Conservation (phyloP, 2,329 filamentous ascomycete species). For the Cercospora canescens region DNA sequence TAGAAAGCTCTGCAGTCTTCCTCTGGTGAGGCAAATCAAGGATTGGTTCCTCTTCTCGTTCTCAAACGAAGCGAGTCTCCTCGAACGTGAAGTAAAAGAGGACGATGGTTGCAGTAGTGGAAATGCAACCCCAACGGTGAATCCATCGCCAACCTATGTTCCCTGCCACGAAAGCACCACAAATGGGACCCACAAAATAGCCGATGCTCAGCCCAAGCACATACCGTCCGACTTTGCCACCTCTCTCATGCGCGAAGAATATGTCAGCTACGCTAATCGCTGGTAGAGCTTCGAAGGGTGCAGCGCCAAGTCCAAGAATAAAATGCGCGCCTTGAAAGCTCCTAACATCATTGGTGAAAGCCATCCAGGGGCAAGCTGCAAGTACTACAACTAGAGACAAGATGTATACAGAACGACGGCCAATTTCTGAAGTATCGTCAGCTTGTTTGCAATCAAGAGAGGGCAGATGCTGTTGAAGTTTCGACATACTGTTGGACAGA, state of each 20-base stretch:
- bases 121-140: constrained; percentile 55
- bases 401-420: not conserved
- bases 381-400: not conserved
- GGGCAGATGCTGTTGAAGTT: not conserved
- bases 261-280: constrained; percentile 36
- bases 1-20: not conserved
- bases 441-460: not conserved
- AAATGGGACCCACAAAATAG: constrained; percentile 40
- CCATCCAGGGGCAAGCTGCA: not conserved
- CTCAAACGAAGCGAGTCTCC: constrained; percentile 54
- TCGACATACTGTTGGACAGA: not conserved
- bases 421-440: not conserved
- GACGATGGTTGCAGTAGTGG: constrained; percentile 49
- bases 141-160: constrained; percentile 52
- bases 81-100: constrained; percentile 61
- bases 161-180: constrained; percentile 53
- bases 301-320: constrained; percentile 26
- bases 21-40: not conserved
- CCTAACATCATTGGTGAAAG: not conserved
- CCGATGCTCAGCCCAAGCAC: constrained; percentile 27
- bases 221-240: constrained; percentile 33
- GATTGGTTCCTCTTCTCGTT: constrained; percentile 9
- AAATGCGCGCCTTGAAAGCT: constrained; percentile 5
- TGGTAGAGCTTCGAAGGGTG: constrained; percentile 27
- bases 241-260: constrained; percentile 35